These are phyloP conservation scores for Heterobasidion parviporum DNA, from an alignment of 1,284 basidiomycete genomes.

Conservation along the genomic window DNA sequence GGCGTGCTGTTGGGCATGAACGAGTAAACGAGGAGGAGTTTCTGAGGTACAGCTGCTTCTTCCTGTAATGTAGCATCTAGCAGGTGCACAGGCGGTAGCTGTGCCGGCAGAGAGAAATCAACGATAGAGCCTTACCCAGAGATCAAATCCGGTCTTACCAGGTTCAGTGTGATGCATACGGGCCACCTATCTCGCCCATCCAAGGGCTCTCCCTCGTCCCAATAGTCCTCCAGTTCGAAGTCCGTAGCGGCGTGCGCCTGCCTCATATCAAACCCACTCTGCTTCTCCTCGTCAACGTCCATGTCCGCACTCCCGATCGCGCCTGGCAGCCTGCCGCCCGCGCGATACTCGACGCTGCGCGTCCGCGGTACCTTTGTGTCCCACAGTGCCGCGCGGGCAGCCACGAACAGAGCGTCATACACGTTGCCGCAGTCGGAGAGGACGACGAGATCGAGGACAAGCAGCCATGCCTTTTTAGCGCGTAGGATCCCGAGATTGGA, in stretches of 20 bases:
- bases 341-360: constrained; percentile 49
- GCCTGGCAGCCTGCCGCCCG: constrained; percentile 12
- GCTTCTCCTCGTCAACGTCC: constrained; percentile 38
- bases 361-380: constrained; percentile 75
- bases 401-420: constrained; percentile 70
- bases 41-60: constrained; percentile 48
- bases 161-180: constrained; percentile 65
- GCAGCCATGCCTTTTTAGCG: constrained; percentile 58
- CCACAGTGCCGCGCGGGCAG: constrained; percentile 66
- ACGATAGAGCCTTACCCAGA: not conserved
- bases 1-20: constrained; percentile 34
- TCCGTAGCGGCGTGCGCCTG: constrained; percentile 46
- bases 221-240: constrained; percentile 77
- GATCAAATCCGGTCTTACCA: constrained; percentile 35
- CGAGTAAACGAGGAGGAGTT: constrained; percentile 54
- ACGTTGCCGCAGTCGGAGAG: constrained; percentile 67
- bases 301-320: constrained; percentile 30
- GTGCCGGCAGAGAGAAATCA: not conserved
- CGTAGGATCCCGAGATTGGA: constrained; percentile 55
- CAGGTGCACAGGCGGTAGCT: constrained; percentile 51
- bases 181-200: constrained; percentile 59
- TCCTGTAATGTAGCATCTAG: constrained; percentile 63
- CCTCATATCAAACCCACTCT: constrained; percentile 53
- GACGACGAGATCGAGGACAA: constrained; percentile 62
- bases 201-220: constrained; percentile 71